Evolutionary conservation across 306 rosid species (phyloP).

Genomic region (Vicia sativa): DNA sequence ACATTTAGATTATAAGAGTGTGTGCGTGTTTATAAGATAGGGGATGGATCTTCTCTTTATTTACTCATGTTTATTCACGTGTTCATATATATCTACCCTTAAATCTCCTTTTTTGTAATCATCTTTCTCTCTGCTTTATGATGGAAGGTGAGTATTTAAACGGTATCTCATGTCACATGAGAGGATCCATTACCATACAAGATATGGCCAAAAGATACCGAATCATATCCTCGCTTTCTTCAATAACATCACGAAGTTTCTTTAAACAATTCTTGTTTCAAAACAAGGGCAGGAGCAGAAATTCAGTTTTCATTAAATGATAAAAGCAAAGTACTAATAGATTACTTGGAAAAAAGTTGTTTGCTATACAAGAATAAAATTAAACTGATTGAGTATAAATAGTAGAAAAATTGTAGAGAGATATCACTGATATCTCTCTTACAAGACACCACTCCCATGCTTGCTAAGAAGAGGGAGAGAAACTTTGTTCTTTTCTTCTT

Average conservation of each 20-base stretch:
- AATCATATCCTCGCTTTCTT: slow-evolving; percentile 14
- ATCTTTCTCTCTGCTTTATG: too few species aligned
- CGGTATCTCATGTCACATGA: too few species aligned
- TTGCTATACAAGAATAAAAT: slow-evolving; percentile 24
- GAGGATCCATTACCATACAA: too few species aligned
- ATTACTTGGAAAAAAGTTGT: slow-evolving; percentile 1
- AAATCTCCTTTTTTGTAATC: too few species aligned
- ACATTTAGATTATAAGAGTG: neutral
- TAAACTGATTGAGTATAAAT: slow-evolving; percentile 26
- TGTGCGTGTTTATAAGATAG: neutral
- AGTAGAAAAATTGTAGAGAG: neutral
- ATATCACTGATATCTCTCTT: neutral
- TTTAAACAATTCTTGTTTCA: slow-evolving; percentile 13
- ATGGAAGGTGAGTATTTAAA: too few species aligned
- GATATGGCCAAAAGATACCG: neutral
- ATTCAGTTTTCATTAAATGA: slow-evolving; percentile 22
- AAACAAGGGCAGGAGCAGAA: slow-evolving; percentile 11
- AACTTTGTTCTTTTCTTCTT: slow-evolving; percentile 16
- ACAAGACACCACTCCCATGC: slow-evolving; percentile 3
- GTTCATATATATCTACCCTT: too few species aligned
- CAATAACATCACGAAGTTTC: slow-evolving; percentile 20
- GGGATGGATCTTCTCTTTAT: neutral
- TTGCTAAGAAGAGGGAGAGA: slow-evolving; percentile 12
- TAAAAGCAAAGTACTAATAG: neutral
- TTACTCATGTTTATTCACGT: too few species aligned